Evolutionary conservation across 371 early-diverging fungal genomes (phyloP), one percentile per base, ranked within the genome.

Genomic region (Mortierella sp.): DNA sequence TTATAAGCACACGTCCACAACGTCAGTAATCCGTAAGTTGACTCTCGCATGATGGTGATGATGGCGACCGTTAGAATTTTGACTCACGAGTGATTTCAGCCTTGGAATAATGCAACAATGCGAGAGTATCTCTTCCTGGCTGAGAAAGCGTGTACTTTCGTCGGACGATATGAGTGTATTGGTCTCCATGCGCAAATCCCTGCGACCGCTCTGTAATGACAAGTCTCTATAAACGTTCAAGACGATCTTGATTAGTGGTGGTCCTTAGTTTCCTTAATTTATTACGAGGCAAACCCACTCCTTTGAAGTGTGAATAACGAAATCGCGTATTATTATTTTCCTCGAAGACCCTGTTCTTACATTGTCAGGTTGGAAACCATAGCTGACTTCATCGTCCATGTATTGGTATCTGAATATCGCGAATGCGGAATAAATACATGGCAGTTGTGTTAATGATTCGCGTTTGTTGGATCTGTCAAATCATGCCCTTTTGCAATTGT

Each of bases 321-420:
- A 30, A 30, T 30, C 30, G 30, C 30, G 30, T 30, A 30, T 30
- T 30, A 30, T 30, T 4, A 30, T 30, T 1, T 30, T 30, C 30
- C 30, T 30, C 30, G 30, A 4, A 30, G 30, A 30, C 30, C 30
- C 30, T 30, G 30, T 6, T 45, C 68, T 70, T 70, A 73, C 79
- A 63, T 49, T n/a, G 26, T 78, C 79, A n/a, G 32, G 28, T 20
- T 69, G 73, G 55, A 37, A 73, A 54, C 52, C 37, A 51, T 74
- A 78, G 18, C 30, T 59, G 60, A 74, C 52, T 60, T 78, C 79
- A 37, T 78, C 79, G 37, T 78, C 79, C 79, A 78, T 78, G 61
- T 78, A 78, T 24, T 78, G 79, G 40, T 66, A 78, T 3, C 79
- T 78, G 61, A 30, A 30, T 30, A 11, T 43, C 16, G 16, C 9